A percentile compares a stretch with the other conserved stretches of the same genome.
These are phyloP conservation scores for Tremella mesenterica DNA, from an alignment of 768 basidiomycete species.

Conservation along the genomic window DNA sequence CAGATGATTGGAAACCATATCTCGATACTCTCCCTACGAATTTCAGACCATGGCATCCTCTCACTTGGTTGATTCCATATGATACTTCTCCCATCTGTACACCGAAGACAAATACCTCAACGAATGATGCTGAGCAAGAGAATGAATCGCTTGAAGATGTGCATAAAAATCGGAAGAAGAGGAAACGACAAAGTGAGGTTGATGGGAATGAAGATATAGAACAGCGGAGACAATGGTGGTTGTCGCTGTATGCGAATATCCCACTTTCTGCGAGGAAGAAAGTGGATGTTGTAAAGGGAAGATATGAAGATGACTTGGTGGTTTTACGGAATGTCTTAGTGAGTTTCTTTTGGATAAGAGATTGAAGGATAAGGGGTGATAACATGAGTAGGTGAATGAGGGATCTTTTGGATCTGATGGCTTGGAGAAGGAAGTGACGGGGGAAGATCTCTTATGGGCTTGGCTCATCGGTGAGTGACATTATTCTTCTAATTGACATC, in stretches of 20 bases:
- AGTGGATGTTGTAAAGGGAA: conserved; percentile 28
- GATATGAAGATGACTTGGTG: conserved; percentile 32
- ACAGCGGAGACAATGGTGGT: conserved; percentile 42
- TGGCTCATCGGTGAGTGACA: conserved; percentile 72
- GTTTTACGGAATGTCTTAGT: conserved; percentile 19
- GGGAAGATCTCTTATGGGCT: conserved; percentile 64
- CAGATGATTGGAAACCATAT: conserved; percentile 52
- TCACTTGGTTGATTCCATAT: conserved; percentile 55
- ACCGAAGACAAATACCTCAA: too few species aligned
- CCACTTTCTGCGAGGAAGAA: conserved; percentile 18
- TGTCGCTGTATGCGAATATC: conserved; percentile 8
- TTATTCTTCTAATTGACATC: not conserved
- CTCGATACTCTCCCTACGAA: conserved; percentile 64
- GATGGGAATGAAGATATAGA: conserved; percentile 47
- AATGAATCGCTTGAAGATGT: too few species aligned
- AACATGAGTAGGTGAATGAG: not conserved
- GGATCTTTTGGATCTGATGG: conserved; percentile 15
- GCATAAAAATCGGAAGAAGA: too few species aligned
- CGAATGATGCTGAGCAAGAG: too few species aligned
- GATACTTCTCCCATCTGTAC: too few species aligned
- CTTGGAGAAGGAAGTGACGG: conserved; percentile 14
- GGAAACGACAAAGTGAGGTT: conserved; percentile 3
- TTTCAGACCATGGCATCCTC: conserved; percentile 66
- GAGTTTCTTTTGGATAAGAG: conserved; percentile 16
- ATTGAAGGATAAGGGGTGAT: not conserved